Percentiles rank a stretch among this genome's conserved stretches.
Conservation (phyloP, 2,329 filamentous ascomycete species). For the Purpureocillium lavendulum region DNA sequence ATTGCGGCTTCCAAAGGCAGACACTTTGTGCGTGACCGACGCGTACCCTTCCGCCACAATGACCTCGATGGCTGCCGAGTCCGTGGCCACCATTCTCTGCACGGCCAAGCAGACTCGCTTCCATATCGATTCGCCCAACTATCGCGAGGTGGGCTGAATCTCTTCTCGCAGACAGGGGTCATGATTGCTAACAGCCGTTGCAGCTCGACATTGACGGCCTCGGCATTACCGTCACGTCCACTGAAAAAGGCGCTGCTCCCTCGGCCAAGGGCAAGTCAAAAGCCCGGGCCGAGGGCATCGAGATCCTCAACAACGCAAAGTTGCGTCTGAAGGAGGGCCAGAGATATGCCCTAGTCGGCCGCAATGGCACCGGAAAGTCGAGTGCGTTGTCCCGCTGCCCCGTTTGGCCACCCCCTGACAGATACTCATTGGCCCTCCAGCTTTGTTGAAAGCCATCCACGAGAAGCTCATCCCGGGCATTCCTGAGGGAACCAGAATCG, state of each 20-base stretch:
- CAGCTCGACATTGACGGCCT: constrained; percentile 66
- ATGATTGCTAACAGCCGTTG: too few relatives aligned
- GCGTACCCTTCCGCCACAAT: constrained; percentile 16
- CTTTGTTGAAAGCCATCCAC: constrained; percentile 65
- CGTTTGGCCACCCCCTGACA: not conserved
- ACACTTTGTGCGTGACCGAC: not conserved
- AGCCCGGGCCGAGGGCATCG: constrained; percentile 39
- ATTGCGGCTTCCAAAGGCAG: too few relatives aligned
- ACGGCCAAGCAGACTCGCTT: constrained; percentile 62
- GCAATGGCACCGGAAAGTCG: constrained; percentile 79
- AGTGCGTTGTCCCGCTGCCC: constrained; percentile 36
- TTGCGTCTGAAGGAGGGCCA: constrained; percentile 64
- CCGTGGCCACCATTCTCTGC: constrained; percentile 47
- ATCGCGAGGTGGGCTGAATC: constrained; percentile 47
- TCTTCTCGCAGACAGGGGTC: too few relatives aligned
- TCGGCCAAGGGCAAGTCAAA: constrained; percentile 43
- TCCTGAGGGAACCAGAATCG: constrained; percentile 54
- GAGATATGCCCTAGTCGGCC: constrained; percentile 69
- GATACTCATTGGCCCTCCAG: constrained; percentile 27
- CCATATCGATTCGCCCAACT: constrained; percentile 47
- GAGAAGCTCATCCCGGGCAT: constrained; percentile 74
- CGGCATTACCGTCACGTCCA: constrained; percentile 54
- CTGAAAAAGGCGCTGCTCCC: constrained; percentile 16
- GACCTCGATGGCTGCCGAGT: constrained; percentile 41
- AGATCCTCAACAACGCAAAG: constrained; percentile 63